Conservation (phyloP, 305 asterid genomes). For the Fraxinus dipetala region DNA sequence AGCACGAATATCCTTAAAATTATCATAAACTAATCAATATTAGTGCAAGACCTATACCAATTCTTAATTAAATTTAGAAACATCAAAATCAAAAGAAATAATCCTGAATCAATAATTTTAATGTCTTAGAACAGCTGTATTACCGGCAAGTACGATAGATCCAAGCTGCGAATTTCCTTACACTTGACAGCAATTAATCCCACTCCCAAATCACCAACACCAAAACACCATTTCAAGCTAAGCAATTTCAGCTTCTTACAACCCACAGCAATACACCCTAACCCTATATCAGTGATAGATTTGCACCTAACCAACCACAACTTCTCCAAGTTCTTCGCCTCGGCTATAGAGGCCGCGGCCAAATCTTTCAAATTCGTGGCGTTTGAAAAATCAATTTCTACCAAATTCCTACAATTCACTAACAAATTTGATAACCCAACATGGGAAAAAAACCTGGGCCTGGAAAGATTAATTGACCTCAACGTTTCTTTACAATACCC, state of each 20-base stretch:
- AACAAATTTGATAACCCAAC: slow-evolving; percentile 62
- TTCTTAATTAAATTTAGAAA: neutral
- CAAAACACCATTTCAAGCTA: slow-evolving; percentile 81
- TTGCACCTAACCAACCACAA: slow-evolving; percentile 73
- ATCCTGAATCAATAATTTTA: neutral
- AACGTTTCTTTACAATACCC: slow-evolving; percentile 29
- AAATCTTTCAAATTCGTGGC: slow-evolving; percentile 64
- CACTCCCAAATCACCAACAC: slow-evolving; percentile 88
- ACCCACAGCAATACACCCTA: slow-evolving; percentile 87
- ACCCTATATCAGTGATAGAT: slow-evolving; percentile 69
- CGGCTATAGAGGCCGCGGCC: slow-evolving; percentile 65
- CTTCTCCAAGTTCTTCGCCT: slow-evolving; percentile 75
- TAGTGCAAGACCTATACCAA: neutral
- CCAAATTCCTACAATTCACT: slow-evolving; percentile 58
- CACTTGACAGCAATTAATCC: slow-evolving; percentile 82
- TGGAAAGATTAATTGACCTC: slow-evolving; percentile 52
- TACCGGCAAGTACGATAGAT: slow-evolving; percentile 86
- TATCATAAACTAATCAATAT: neutral
- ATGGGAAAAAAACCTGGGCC: slow-evolving; percentile 58
- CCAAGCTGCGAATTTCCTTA: slow-evolving; percentile 64
- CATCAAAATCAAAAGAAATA: neutral
- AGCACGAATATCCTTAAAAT: neutral
- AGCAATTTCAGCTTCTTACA: slow-evolving; percentile 73
- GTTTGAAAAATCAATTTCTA: slow-evolving; percentile 75
- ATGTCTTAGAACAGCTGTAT: slow-evolving; percentile 20